A percentile compares a stretch with the other conserved stretches of the same genome.
Evolutionary conservation across 2,329 filamentous ascomycete species (phyloP).

Genomic region (Didymella arachidicola): DNA sequence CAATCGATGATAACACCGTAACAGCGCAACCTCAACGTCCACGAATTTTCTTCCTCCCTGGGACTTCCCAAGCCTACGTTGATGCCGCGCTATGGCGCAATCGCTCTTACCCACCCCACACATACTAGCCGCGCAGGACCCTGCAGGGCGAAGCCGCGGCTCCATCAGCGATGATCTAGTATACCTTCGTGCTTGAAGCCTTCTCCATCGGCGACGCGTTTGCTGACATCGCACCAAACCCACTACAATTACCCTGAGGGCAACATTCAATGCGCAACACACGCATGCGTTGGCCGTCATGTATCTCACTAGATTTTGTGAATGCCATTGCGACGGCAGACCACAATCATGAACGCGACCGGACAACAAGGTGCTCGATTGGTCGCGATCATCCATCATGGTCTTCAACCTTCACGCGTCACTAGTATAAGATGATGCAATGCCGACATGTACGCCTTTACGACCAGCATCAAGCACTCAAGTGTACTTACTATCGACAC

Average conservation of each 20-base stretch:
- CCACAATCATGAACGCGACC: slow-evolving; percentile 10
- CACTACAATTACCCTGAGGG: not conserved
- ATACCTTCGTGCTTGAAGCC: not conserved
- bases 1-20: not conserved
- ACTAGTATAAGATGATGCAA: slow-evolving; percentile 17
- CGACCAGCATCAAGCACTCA: not conserved
- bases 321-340: slow-evolving; percentile 3
- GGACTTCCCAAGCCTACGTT: not conserved
- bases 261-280: not conserved
- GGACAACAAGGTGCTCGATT: slow-evolving; percentile 39
- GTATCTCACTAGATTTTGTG: not conserved
- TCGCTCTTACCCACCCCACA: slow-evolving; percentile 4
- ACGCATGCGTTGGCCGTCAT: not conserved
- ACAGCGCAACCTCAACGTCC: not conserved
- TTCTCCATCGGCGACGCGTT: not conserved
- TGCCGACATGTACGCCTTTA: not conserved
- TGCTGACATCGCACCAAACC: not conserved
- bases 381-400: slow-evolving; percentile 34
- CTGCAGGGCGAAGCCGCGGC: slow-evolving; percentile 3
- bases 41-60: not conserved
- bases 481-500: not conserved
- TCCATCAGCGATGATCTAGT: not conserved
- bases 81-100: slow-evolving; percentile 12
- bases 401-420: slow-evolving; percentile 30
- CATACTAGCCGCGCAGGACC: slow-evolving; percentile 4